Evolutionary conservation across 2,329 filamentous ascomycete species (phyloP).

Genomic region (Plectosphaerella sp.): DNA sequence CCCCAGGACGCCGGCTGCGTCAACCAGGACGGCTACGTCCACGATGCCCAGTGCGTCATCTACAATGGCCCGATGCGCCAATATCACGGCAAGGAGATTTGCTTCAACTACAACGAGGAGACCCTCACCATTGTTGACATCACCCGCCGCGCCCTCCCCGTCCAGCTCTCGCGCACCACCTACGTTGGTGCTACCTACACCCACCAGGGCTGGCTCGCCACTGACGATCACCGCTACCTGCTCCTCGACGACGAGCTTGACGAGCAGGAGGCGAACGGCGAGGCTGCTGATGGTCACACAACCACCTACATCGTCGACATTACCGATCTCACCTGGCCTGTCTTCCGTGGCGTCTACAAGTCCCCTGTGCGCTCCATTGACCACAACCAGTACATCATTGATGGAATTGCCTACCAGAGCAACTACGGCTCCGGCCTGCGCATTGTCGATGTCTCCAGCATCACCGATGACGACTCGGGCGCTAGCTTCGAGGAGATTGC

Average conservation of each 20-base stretch:
- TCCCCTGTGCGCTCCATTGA: conserved; percentile 31
- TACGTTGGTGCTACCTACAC: conserved; percentile 45
- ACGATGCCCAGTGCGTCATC: conserved; percentile 48
- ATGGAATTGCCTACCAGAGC: conserved; percentile 37
- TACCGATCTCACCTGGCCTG: conserved; percentile 29
- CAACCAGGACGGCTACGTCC: conserved; percentile 45
- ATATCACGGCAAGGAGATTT: conserved; percentile 31
- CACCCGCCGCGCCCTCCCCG: conserved; percentile 31
- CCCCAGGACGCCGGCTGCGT: conserved; percentile 46
- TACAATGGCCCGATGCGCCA: conserved; percentile 43
- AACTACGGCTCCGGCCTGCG: conserved; percentile 45
- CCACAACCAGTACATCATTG: conserved; percentile 40
- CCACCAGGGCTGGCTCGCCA: conserved; percentile 38
- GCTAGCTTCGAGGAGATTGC: conserved; percentile 32
- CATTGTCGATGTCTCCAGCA: conserved; percentile 25
- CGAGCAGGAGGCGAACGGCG: neutral
- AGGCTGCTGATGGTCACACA: conserved; percentile 21
- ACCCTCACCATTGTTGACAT: conserved; percentile 31
- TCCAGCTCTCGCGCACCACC: conserved; percentile 38
- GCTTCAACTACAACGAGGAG: conserved; percentile 34
- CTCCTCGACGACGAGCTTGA: conserved; percentile 33
- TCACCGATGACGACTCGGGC: conserved; percentile 31
- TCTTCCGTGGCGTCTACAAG: conserved; percentile 34
- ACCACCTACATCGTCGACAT: conserved; percentile 48
- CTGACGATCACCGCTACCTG: conserved; percentile 35